A percentile compares a stretch with the other conserved stretches of the same genome.
Conservation (phyloP, 306 rosid species). For the Astragalus glycyphyllos region DNA sequence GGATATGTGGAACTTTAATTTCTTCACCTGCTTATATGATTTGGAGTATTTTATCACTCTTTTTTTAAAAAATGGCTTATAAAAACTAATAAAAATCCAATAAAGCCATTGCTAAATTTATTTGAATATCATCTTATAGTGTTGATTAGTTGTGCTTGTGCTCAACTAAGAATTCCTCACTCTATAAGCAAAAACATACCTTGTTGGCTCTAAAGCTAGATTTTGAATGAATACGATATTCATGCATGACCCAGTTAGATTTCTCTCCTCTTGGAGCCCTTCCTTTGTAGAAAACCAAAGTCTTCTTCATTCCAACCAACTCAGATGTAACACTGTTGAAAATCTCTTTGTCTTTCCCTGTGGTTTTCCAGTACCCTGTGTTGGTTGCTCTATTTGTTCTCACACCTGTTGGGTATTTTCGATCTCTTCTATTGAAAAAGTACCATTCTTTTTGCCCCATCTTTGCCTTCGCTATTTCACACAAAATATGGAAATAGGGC, state of each 20-base stretch:
- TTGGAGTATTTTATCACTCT: too few species aligned
- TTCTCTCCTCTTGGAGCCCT: conserved; percentile 95
- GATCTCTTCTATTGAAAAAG: conserved; percentile 76
- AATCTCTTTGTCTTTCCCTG: conserved; percentile 89
- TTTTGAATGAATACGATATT: conserved; percentile 56
- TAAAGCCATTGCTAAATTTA: too few species aligned
- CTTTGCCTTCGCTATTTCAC: conserved; percentile 60
- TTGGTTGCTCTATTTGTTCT: conserved; percentile 89
- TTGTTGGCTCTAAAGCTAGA: conserved; percentile 31
- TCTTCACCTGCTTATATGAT: too few species aligned
- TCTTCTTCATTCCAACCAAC: conserved; percentile 88
- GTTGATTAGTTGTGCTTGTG: too few species aligned
- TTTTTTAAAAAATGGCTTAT: too few species aligned
- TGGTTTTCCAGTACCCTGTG: conserved; percentile 96
- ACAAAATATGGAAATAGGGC: background rate
- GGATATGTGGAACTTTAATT: too few species aligned
- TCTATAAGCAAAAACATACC: conserved; percentile 4
- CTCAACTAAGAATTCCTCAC: too few species aligned
- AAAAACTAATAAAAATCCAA: too few species aligned
- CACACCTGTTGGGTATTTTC: conserved; percentile 90
- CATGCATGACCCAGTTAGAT: conserved; percentile 95
- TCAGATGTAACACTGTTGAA: conserved; percentile 34
- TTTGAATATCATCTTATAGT: too few species aligned
- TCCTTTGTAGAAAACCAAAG: conserved; percentile 85
- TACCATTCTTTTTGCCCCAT: conserved; percentile 99